Base-by-base conservation (phyloP, 805 yeast species). In the Myxozyma nipponensis region DNA sequence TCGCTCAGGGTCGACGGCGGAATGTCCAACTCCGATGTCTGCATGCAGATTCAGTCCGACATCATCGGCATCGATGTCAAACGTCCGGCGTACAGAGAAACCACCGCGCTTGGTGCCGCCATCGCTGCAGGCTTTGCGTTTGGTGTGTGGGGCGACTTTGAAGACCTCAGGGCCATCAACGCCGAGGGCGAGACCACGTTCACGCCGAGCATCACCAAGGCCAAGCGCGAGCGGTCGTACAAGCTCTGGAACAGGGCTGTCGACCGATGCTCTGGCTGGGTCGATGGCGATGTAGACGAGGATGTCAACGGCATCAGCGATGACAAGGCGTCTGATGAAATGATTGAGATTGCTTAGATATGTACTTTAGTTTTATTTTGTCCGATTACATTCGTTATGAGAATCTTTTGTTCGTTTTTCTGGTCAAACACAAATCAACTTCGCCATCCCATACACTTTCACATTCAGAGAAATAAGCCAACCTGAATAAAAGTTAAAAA, bases 91-190 rank as follows among this genome's bases (percentile, higher is more conserved):
- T 85, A 83, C 66, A 73, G 87, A 32, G 98, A 90, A 69, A 88
- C 96, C 65, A 90, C 97, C 3, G 96, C 97, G 0, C 76, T 90
- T 56, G 98, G 98, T 25, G 95, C 96, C 5, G 96, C 97, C 3
- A 85, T 91, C 59, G 96, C 96, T 25, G 95, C 98, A 2, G 96
- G 96, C 10, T 72, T 89, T 62, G 80, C 80, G 13, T 77, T 86
- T 50, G 70, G 73, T 39, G 67, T 88, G 42, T 90, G 96, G 96
- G 75, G 74, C 49, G 78, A 81, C 59, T 71, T 89, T 55, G 83
- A 78, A 46, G 96, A 89, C 52, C 84, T 86, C 39, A 72, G 52
- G 42, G 40, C 48, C 21, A 49, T 50, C 45, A 61, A 58, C 38
- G 56, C 63, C 17, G 62, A 55, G 35, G 67, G 66, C 28, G 63